Evolutionary conservation across 2,329 filamentous ascomycete genomes (phyloP).

Genomic region (Aphanoascus verrucosus): DNA sequence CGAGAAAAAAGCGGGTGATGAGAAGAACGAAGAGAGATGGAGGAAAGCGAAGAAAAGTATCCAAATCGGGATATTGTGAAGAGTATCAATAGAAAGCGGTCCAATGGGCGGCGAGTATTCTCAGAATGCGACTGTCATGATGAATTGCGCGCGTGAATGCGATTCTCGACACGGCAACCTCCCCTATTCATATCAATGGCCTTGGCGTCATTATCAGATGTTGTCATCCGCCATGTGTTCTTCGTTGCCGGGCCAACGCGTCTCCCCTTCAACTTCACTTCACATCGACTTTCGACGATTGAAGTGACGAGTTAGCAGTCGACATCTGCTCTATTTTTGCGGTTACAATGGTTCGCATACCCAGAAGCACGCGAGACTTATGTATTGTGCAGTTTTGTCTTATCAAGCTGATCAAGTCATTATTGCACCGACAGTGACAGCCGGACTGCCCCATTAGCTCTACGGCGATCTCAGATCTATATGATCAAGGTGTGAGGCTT

Average conservation of each 20-base stretch:
- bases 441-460: no score
- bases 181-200: not conserved
- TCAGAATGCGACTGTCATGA: not conserved
- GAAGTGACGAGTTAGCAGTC: not conserved
- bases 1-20: conserved; percentile 11
- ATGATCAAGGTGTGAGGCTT: no score
- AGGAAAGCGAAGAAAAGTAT: not conserved
- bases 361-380: no score
- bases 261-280: not conserved
- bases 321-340: not conserved
- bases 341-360: no score
- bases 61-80: not conserved
- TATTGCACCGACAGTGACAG: no score
- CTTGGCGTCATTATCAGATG: conserved; percentile 3
- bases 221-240: not conserved
- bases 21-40: not conserved
- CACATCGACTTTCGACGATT: not conserved
- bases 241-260: conserved; percentile 7
- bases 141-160: not conserved
- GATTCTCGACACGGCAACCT: not conserved
- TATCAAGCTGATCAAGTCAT: no score
- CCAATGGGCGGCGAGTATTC: not conserved
- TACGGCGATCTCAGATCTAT: no score
- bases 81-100: not conserved
- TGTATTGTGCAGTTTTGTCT: no score